Conservation (phyloP, 1,284 basidiomycete species). For the Trichosporon sp. region DNA sequence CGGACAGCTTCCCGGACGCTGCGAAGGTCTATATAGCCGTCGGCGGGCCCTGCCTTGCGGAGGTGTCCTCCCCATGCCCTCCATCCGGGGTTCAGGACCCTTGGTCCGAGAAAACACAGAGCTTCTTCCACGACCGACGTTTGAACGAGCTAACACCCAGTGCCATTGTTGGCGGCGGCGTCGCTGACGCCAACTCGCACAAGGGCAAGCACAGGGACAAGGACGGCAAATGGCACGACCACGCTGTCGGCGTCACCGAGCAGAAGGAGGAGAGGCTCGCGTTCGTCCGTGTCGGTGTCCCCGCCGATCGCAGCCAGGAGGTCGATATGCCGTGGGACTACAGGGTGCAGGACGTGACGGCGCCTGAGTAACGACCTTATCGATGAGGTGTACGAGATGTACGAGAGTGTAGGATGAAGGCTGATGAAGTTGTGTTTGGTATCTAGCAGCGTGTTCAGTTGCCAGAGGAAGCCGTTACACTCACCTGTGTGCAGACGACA, state of each 20-base stretch:
- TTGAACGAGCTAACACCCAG: neutral
- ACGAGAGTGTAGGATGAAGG: neutral
- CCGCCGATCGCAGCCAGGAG: neutral
- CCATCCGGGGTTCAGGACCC: too few relatives aligned
- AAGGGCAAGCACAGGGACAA: constrained; percentile 19
- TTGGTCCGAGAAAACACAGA: too few relatives aligned
- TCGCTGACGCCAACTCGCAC: constrained; percentile 22
- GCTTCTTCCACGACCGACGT: too few relatives aligned
- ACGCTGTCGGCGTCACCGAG: neutral
- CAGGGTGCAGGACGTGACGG: neutral
- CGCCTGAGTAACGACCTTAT: neutral
- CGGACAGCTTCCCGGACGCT: too few relatives aligned
- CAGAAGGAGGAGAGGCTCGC: neutral
- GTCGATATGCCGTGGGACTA: constrained; percentile 5
- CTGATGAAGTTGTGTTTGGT: too few relatives aligned
- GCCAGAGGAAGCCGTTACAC: too few relatives aligned
- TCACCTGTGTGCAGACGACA: too few relatives aligned
- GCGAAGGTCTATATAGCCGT: too few relatives aligned
- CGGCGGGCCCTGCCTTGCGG: too few relatives aligned
- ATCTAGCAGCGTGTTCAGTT: too few relatives aligned
- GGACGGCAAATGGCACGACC: neutral
- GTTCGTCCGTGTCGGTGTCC: neutral
- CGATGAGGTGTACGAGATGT: too few relatives aligned
- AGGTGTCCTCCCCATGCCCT: too few relatives aligned
- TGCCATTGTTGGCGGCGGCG: constrained; percentile 20